Base-by-base conservation (phyloP, 345 rosid genomes). In the Populus davidiana region DNA sequence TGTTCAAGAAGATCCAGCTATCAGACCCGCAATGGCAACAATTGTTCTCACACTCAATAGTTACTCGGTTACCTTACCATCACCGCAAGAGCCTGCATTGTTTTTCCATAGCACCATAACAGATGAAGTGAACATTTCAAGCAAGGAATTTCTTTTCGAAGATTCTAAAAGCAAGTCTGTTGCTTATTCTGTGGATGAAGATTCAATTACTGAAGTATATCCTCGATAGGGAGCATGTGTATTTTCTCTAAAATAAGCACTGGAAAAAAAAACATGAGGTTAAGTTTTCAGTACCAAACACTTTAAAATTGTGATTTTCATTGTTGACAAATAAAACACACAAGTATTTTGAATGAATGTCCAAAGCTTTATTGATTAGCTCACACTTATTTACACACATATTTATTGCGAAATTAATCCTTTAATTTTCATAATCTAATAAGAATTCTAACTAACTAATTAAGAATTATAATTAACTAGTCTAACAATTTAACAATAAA, bases 1-100 rank as follows among this genome's bases (percentile, higher is more conserved):
- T 72, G 93, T 88, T 56, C 92, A 91, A 67, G 88, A 86, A 85
- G 89, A 91, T 75, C 85, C 91, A 9, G 75, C 50, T 21, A 65
- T 50, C 21, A 86, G 87, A 69, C 94, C 91, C 1, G 77, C 90
- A 69, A 83, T 89, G 91, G 85, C 84, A 64, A 70, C 78, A 9
- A 68, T 86, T 18, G 87, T 87, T 66, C 85, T 89, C 9, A 82
- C 83, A 88, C 85, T 89, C 52, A 78, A 78, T 72, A 84, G 88
- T 63, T 80, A 72, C 80, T 82, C 86, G 33, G 79, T 87, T 27
- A 74, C 85, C 62, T 77, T 86, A 41, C 85, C 79, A 9, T 21
- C 67, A 69, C 90, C 92, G 38, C 67, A 75, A n/a, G 79, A 36
- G 25, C 90, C 91, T 0, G 86, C 81, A 1, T 79, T 86, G 72